Conservation (phyloP, 2,329 filamentous ascomycete species). For the Alternaria alternata region DNA sequence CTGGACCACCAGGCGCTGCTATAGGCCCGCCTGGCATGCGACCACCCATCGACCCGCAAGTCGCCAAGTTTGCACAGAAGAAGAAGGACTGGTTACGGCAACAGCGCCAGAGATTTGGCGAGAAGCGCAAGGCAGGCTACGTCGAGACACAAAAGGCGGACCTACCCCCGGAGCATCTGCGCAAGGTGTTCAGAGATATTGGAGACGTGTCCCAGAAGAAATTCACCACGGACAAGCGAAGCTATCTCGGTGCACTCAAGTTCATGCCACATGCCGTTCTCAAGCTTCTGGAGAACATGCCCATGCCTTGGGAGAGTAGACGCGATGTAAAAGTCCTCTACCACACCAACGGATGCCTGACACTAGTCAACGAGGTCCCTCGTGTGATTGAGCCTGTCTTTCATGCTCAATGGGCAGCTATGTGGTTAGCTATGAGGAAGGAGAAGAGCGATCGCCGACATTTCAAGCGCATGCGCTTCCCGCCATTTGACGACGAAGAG, state of each 20-base stretch:
- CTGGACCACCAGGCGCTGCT: slow-evolving; percentile 61
- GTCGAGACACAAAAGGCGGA: slow-evolving; percentile 98
- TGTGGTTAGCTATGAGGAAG: slow-evolving; percentile 98
- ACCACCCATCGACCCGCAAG: slow-evolving; percentile 80
- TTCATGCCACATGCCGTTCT: slow-evolving; percentile 99
- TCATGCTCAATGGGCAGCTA: slow-evolving; percentile 98
- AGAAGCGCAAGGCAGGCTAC: slow-evolving; percentile 96
- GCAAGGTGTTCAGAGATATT: slow-evolving; percentile 98
- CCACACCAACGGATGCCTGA: slow-evolving; percentile 97
- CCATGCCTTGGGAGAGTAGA: slow-evolving; percentile 98
- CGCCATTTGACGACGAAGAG: slow-evolving; percentile 98
- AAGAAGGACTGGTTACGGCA: slow-evolving; percentile 97
- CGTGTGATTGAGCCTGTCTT: slow-evolving; percentile 98
- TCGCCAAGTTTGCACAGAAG: slow-evolving; percentile 96
- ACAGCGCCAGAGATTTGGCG: slow-evolving; percentile 91
- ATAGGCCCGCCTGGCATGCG: slow-evolving; percentile 70
- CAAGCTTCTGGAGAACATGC: slow-evolving; percentile 98
- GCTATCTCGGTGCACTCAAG: slow-evolving; percentile 95
- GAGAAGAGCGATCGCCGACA: slow-evolving; percentile 95
- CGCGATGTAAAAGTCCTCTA: slow-evolving; percentile 98
- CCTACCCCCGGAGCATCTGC: slow-evolving; percentile 96
- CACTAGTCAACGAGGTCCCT: slow-evolving; percentile 94
- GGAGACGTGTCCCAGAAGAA: slow-evolving; percentile 99
- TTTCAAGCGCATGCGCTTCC: slow-evolving; percentile 99
- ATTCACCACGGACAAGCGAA: slow-evolving; percentile 97